Percentiles rank a stretch among this genome's conserved stretches.
Conservation (phyloP, 2,329 filamentous ascomycete species). For the Metarhizium rileyi region DNA sequence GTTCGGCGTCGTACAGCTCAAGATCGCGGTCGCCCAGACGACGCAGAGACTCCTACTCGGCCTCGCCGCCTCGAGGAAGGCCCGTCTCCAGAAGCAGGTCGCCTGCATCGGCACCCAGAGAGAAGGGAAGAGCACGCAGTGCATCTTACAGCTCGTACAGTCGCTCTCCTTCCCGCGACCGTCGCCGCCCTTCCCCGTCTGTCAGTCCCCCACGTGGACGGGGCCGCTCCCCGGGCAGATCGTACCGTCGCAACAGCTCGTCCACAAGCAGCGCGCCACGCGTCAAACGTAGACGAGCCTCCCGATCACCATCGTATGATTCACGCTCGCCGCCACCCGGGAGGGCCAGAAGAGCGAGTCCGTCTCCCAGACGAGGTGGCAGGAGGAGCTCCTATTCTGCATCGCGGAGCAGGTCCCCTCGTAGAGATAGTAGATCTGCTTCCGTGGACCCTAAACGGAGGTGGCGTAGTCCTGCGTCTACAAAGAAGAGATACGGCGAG, state of each 20-base stretch:
- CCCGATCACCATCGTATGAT: not conserved
- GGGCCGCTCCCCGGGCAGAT: not conserved
- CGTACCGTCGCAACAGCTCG: constrained; percentile 4
- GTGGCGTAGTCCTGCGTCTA: constrained; percentile 17
- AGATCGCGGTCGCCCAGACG: constrained; percentile 3
- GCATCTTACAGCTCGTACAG: constrained; percentile 3
- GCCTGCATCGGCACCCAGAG: not conserved
- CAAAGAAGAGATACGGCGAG: constrained; percentile 16
- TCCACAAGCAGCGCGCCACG: constrained; percentile 2
- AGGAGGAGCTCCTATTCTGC: constrained; percentile 14
- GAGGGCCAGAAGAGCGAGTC: not conserved
- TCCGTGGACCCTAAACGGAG: constrained; percentile 4
- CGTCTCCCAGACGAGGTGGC: constrained; percentile 12
- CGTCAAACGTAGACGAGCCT: not conserved
- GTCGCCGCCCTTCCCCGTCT: not conserved
- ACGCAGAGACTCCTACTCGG: constrained; percentile 4
- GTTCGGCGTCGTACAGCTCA: constrained; percentile 4
- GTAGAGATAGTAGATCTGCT: constrained; percentile 3
- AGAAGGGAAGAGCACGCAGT: constrained; percentile 1
- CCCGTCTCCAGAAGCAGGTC: constrained; percentile 1
- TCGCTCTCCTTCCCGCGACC: constrained; percentile 1
- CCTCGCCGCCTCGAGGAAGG: constrained; percentile 6
- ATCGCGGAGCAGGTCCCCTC: constrained; percentile 14
- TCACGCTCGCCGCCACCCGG: constrained; percentile 4
- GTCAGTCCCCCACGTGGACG: not conserved